phyloP scores from a whole-genome alignment of 495 filamentous ascomycete genomes.

The Aspergillus sclerotioniger region DNA sequence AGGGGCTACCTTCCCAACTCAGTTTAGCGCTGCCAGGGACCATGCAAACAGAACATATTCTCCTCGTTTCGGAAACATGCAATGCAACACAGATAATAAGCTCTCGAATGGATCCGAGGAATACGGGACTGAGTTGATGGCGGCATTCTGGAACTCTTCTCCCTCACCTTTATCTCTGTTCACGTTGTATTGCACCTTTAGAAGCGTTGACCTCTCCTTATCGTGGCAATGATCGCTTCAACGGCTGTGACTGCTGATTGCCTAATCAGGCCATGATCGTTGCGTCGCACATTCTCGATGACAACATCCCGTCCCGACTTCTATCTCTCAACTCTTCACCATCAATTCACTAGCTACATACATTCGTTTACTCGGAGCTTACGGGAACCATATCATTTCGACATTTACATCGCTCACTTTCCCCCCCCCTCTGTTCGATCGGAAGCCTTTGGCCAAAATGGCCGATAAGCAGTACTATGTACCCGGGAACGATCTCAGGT shows the following conservation, averaged over 20 bases:
- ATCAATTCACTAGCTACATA: not conserved
- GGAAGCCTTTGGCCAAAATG: slow-evolving; percentile 12
- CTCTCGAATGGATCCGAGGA: not conserved
- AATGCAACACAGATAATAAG: not conserved
- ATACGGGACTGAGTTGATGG: not conserved
- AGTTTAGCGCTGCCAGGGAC: not conserved
- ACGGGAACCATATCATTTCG: not conserved
- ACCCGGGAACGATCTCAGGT: slow-evolving; percentile 20
- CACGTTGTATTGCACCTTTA: no score
- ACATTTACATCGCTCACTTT: not conserved
- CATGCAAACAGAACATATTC: not conserved
- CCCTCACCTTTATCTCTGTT: no score
- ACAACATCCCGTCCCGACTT: slow-evolving; percentile 7
- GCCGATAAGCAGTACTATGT: slow-evolving; percentile 15
- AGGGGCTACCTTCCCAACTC: not conserved
- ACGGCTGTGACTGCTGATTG: not conserved
- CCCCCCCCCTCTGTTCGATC: not conserved
- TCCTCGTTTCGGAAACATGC: not conserved
- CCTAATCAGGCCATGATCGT: slow-evolving; percentile 16
- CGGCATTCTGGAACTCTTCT: not conserved
- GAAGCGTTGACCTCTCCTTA: no score
- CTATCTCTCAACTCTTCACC: not conserved
- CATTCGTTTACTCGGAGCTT: not conserved
- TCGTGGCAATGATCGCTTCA: no score
- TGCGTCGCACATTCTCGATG: slow-evolving; percentile 6